phyloP scores from a whole-genome alignment of 1,284 basidiomycete species.

The Boletus mariae region DNA sequence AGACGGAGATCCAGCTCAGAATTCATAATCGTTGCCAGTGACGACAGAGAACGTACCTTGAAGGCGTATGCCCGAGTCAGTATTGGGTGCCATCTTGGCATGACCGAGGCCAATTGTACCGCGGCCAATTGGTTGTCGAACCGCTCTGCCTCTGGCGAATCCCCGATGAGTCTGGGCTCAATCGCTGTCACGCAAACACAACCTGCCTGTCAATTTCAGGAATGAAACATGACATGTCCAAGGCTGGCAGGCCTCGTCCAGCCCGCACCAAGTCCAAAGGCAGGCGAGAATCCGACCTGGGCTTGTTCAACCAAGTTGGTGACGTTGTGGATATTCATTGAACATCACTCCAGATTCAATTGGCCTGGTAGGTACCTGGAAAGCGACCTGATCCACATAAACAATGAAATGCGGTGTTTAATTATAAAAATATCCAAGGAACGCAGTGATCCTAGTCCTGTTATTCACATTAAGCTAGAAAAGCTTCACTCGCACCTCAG shows the following conservation, averaged over 20 bases:
- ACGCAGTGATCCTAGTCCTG: slow-evolving; percentile 3
- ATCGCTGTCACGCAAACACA: slow-evolving; percentile 21
- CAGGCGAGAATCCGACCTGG: slow-evolving; percentile 14
- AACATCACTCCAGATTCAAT: slow-evolving; percentile 2
- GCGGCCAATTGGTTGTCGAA: slow-evolving; percentile 13
- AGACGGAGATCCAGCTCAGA: slow-evolving; percentile 25
- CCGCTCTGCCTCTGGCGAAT: slow-evolving; percentile 20
- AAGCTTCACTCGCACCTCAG: slow-evolving; percentile 8
- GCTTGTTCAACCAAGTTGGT: neutral
- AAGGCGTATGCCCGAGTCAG: slow-evolving; percentile 6
- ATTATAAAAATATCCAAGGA: slow-evolving; percentile 4
- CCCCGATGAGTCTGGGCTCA: slow-evolving; percentile 19
- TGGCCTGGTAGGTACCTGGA: slow-evolving; percentile 6
- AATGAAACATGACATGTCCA: slow-evolving; percentile 7
- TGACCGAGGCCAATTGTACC: slow-evolving; percentile 13
- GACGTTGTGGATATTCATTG: neutral
- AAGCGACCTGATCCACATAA: slow-evolving; percentile 26
- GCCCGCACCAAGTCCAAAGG: neutral
- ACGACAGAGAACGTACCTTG: slow-evolving; percentile 24
- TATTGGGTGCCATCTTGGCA: neutral
- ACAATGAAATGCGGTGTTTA: slow-evolving; percentile 4
- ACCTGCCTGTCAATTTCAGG: slow-evolving; percentile 4
- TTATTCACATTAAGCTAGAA: slow-evolving; percentile 4
- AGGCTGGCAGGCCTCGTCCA: slow-evolving; percentile 5
- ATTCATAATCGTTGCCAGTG: slow-evolving; percentile 20